Base-by-base conservation (phyloP, 2,329 filamentous ascomycete genomes). In the Lizonia empirigonia region DNA sequence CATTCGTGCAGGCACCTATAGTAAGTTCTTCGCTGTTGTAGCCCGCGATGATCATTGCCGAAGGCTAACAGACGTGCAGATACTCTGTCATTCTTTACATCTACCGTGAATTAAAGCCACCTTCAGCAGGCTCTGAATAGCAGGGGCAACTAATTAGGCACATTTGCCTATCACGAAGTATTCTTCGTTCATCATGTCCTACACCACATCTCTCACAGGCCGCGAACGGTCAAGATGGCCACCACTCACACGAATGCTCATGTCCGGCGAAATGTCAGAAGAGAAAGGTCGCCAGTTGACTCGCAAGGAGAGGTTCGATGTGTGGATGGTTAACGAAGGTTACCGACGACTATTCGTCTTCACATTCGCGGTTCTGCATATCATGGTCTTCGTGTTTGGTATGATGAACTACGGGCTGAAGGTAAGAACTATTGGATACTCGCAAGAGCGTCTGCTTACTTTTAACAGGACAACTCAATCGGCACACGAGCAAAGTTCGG, bases 241-340 rank as follows among this genome's bases (percentile, higher is more conserved):
- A 55, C 89, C 89, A 13, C 80, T 94, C 47, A 90, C 88, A 54
- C 84, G 89, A 59, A 90, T 93, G 87, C 77, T 94, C 70, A 82
- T 92, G 71, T 91, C 89, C 48, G 89, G 89, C 40, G 88, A 91
- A 77, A 88, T 92, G 83, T 90, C 85, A 46, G 85, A 86, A 65
- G 87, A 91, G 69, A 82, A 79, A 65, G 85, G 88, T 60, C 85
- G 85, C 69, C 82, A 86, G 49, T 77, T 93, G 62, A 85, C 84
- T 19, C 74, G 83, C 56, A 82, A 83, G 67, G 88, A 93, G 72
- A 88, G 83, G 70, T 88, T 93, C 68, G 87, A 92, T 72, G 80
- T 86, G 60, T 94, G 90, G 90, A 92, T 94, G 89, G 87, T 93
- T 55, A 93, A 93, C 70, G 90, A 93, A 71, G 90, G 90, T 54